phyloP scores from a whole-genome alignment of 768 basidiomycete genomes.

The Cystofilobasidium bisporidii region DNA sequence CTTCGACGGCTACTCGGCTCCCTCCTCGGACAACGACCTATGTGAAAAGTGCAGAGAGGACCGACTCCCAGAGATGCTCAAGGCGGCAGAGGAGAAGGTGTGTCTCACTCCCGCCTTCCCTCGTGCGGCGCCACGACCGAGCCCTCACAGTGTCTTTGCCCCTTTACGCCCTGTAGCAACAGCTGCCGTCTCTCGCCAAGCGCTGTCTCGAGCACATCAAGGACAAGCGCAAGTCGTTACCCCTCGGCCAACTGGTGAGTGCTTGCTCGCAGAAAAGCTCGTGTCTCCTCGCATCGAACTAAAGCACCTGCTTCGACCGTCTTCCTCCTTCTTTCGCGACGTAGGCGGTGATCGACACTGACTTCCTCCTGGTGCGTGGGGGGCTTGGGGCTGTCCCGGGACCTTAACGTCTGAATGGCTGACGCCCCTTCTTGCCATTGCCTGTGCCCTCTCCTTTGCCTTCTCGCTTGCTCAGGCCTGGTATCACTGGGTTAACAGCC shows the following conservation, averaged over 20 bases:
- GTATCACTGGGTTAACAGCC: background rate
- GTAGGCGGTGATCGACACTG: slow-evolving; percentile 4
- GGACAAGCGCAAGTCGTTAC: too few species aligned
- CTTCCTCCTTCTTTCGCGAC: too few species aligned
- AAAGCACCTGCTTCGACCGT: too few species aligned
- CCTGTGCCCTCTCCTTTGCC: background rate
- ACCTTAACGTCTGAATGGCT: background rate
- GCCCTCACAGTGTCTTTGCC: too few species aligned
- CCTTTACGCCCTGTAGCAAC: too few species aligned
- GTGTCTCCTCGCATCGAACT: too few species aligned
- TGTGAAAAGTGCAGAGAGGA: background rate
- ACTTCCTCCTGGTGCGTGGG: background rate
- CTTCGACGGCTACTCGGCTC: background rate
- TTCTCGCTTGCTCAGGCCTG: background rate
- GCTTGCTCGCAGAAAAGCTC: too few species aligned
- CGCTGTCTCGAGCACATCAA: too few species aligned
- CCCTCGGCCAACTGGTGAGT: too few species aligned
- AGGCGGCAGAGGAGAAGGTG: slow-evolving; percentile 13
- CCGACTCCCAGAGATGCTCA: background rate
- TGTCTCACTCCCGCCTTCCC: too few species aligned
- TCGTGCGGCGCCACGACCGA: too few species aligned
- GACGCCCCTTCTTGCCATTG: background rate
- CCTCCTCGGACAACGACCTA: background rate
- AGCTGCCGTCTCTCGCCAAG: too few species aligned
- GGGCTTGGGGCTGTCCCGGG: background rate